phyloP scores from a whole-genome alignment of 2,329 filamentous ascomycete genomes.

The Thyridium curvatum region DNA sequence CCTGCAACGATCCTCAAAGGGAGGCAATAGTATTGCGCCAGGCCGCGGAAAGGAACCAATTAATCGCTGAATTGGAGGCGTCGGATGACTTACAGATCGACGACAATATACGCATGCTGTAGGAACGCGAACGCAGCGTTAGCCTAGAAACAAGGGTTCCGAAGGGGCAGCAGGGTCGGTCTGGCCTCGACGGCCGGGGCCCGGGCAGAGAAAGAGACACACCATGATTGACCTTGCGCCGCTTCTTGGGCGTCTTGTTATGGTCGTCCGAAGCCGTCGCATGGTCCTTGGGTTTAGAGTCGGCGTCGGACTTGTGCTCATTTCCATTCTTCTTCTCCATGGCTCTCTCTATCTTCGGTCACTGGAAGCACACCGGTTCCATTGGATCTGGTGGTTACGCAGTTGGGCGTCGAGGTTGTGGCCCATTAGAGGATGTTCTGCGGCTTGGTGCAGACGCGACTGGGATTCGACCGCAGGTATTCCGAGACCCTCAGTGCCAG shows the following conservation, averaged over 20 bases:
- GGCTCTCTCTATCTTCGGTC: slow-evolving; percentile 20
- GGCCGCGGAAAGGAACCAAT: slow-evolving; percentile 9
- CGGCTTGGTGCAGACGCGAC: slow-evolving; percentile 33
- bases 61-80: slow-evolving; percentile 5
- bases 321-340: slow-evolving; percentile 27
- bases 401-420: slow-evolving; percentile 32
- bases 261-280: slow-evolving; percentile 21
- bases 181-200: slow-evolving; percentile 9
- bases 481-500: slow-evolving; percentile 10
- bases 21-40: slow-evolving; percentile 9
- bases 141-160: slow-evolving; percentile 8
- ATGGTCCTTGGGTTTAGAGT: slow-evolving; percentile 25
- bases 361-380: slow-evolving; percentile 28
- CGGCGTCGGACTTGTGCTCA: slow-evolving; percentile 29
- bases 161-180: slow-evolving; percentile 12
- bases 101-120: slow-evolving; percentile 84
- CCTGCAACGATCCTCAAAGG: slow-evolving; percentile 8
- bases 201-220: slow-evolving; percentile 28
- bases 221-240: slow-evolving; percentile 88
- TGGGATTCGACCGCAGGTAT: slow-evolving; percentile 19
- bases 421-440: slow-evolving; percentile 31
- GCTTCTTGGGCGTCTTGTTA: slow-evolving; percentile 67
- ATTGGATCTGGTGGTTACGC: slow-evolving; percentile 39
- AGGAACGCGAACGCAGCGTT: slow-evolving; percentile 26
- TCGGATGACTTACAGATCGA: slow-evolving; percentile 68